These are phyloP conservation scores for Lichtheimia corymbifera DNA, from an alignment of 371 early-diverging fungal genomes.

Conservation along the genomic window DNA sequence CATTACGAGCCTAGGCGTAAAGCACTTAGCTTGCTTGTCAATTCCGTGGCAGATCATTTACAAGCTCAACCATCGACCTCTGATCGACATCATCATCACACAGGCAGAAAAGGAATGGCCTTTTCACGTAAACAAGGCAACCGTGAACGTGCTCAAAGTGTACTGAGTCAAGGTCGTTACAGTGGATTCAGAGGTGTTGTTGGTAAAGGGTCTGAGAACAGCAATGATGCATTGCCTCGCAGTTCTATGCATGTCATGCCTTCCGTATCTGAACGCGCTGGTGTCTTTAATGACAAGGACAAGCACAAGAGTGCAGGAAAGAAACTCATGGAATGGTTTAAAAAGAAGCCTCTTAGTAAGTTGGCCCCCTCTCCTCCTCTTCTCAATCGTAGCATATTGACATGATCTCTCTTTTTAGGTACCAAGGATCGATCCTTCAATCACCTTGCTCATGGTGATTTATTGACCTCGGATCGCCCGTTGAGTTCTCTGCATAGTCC, in stretches of 20 bases:
- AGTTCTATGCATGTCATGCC: constrained; percentile 21
- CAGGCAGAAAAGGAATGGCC: background rate
- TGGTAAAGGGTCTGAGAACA: background rate
- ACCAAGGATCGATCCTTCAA: constrained; percentile 1
- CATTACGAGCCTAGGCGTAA: constrained; percentile 39
- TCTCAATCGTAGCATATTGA: background rate
- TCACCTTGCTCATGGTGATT: background rate
- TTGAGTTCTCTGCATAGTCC: constrained; percentile 5
- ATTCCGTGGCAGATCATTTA: constrained; percentile 42
- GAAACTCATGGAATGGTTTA: constrained; percentile 74
- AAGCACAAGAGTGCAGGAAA: constrained; percentile 55
- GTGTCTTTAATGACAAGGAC: constrained; percentile 25
- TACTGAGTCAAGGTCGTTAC: constrained; percentile 13
- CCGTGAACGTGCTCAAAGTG: constrained; percentile 14
- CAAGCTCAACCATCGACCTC: constrained; percentile 9
- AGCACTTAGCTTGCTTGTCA: constrained; percentile 57
- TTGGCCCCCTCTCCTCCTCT: no score
- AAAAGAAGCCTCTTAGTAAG: constrained; percentile 66
- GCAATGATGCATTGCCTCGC: constrained; percentile 11
- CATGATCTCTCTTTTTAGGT: background rate
- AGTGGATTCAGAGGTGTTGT: constrained; percentile 14
- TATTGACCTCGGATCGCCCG: constrained; percentile 3
- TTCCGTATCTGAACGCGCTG: constrained; percentile 38
- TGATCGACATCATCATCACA: background rate
- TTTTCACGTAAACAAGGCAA: constrained; percentile 12